phyloP scores from a whole-genome alignment of 23 red algal genomes.

The Agarophyton chilense region DNA sequence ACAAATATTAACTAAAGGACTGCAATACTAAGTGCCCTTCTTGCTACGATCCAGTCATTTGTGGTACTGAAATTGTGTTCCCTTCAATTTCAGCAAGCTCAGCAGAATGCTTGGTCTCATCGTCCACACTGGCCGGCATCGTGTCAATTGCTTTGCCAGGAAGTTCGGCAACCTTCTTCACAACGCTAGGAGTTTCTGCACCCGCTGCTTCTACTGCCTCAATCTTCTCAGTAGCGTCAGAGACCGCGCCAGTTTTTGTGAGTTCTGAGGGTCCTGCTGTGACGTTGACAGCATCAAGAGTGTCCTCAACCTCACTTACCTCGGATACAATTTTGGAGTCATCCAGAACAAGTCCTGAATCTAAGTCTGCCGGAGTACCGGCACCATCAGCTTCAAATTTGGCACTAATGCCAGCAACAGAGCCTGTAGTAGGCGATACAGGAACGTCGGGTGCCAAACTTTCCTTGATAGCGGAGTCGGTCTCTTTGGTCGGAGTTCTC shows the following conservation, averaged over 20 bases:
- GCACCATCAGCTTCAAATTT: constrained; percentile 5
- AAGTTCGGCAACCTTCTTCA: neutral
- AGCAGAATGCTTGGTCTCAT: neutral
- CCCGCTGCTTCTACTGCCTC: neutral
- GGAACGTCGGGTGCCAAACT: neutral
- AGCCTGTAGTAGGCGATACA: neutral
- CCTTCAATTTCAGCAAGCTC: neutral
- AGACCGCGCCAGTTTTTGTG: neutral
- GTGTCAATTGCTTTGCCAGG: neutral
- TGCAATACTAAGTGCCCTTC: neutral
- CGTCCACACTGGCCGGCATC: neutral
- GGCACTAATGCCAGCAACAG: constrained; percentile 12
- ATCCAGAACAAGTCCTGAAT: neutral
- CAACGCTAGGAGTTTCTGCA: neutral
- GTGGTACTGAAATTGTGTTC: neutral
- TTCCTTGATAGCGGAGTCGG: neutral
- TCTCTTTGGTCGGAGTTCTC: neutral
- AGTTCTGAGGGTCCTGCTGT: neutral
- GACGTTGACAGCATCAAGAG: neutral
- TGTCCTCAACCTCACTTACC: neutral
- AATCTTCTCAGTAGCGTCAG: neutral
- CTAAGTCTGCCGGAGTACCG: neutral
- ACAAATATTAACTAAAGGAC: neutral
- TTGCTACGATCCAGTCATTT: neutral
- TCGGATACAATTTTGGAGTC: neutral